Evolutionary conservation across 805 yeast genomes (phyloP), one percentile per base, ranked within the genome.

Genomic region (Yamadazyma scolyti): DNA sequence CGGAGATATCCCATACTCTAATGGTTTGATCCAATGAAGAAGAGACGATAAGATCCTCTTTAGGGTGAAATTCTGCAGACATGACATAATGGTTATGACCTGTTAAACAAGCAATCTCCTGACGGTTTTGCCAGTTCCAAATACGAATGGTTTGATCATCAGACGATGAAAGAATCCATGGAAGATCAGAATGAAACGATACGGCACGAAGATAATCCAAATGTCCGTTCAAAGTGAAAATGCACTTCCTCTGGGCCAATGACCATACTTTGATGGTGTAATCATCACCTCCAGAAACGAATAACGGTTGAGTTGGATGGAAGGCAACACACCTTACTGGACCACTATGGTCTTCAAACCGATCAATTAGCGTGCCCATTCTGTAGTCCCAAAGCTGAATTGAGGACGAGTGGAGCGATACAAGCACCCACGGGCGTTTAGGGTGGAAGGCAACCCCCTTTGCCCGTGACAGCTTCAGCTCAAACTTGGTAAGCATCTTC

Each of bases 121-220:
- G 90, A 48, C 98, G 79, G 58, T 89, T 89, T 68, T 94, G 98
- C 98, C 98, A 93, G 65, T 93, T 94, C 99, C 99, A 93, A 44
- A 93, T 90, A 57, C 99, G 76, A 44, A 94, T 88, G 19, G 99
- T 93, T 65, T 93, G 98, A 68, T 93, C 99, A 61, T 93, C 99
- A 26, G 96, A 86, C 39, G 93, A 80, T 16, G 96, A 82, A 38
- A 93, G 77, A 53, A 93, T 84, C 98, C 98, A 93, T 6, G 99
- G 99, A 55, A 93, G 71, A 56, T 88, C 96, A 48, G 79, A 82
- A 65, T 93, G 99, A 76, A 93, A 93, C 44, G 79, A 84, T 14
- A 87, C 97, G 11, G 95, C 84, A 56, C 99, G 77, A 36, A 93
- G 84, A 58, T 89, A 93, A 65, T 93, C 99, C 62, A 90, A 72